These are phyloP conservation scores for Elsinoe arachidis DNA, from an alignment of 2,329 filamentous ascomycete species.

Conservation along the genomic window DNA sequence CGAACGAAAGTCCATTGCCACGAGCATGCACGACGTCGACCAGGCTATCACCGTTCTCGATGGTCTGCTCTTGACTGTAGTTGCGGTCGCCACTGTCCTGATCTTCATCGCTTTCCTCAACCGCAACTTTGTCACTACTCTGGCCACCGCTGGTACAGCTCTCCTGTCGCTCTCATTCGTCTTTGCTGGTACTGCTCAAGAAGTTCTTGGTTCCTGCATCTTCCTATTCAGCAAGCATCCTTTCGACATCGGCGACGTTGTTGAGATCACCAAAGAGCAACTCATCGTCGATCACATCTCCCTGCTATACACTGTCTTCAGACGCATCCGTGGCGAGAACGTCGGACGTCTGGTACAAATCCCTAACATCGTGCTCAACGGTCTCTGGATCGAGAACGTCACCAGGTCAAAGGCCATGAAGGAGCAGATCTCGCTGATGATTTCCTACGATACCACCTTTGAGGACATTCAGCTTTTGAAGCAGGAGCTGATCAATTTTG, in stretches of 20 bases:
- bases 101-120: constrained; percentile 73
- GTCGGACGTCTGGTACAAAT: constrained; percentile 54
- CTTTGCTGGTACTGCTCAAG: constrained; percentile 83
- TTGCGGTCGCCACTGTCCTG: constrained; percentile 63
- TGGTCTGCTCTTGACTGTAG: constrained; percentile 71
- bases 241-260: constrained; percentile 88
- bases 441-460: constrained; percentile 79
- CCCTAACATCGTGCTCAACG: constrained; percentile 87
- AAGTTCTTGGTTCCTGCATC: constrained; percentile 95
- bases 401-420: constrained; percentile 86
- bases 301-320: constrained; percentile 85
- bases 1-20: constrained; percentile 78
- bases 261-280: constrained; percentile 64
- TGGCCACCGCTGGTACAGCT: constrained; percentile 84
- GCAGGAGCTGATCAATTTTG: constrained; percentile 75
- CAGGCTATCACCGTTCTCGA: constrained; percentile 89
- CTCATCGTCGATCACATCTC: constrained; percentile 91
- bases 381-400: constrained; percentile 90
- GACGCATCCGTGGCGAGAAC: constrained; percentile 72
- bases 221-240: constrained; percentile 99
- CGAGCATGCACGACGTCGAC: constrained; percentile 95
- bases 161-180: constrained; percentile 94
- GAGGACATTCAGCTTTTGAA: constrained; percentile 83
- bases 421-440: constrained; percentile 69
- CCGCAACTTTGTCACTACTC: constrained; percentile 71